Evolutionary conservation across 1,139 yeast genomes (phyloP).

Genomic region (Casaregolazyma suthepensis): DNA sequence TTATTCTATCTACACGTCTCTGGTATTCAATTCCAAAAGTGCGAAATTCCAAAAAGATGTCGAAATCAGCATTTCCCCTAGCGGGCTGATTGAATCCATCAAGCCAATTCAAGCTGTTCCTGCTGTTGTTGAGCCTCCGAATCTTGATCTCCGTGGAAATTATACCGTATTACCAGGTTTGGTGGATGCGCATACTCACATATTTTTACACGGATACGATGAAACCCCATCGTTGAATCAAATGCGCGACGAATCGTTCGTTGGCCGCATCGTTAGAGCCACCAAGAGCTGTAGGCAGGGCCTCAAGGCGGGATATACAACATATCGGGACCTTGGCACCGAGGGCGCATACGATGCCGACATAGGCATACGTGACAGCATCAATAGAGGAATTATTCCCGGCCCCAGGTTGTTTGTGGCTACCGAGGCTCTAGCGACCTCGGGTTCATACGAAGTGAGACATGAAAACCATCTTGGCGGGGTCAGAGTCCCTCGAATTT

Average conservation of each 20-base stretch:
- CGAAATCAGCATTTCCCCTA: neutral
- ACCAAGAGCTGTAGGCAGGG: neutral
- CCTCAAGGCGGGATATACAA: neutral
- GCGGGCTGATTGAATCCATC: neutral
- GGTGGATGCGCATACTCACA: neutral
- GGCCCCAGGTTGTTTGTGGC: neutral
- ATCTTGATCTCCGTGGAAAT: neutral
- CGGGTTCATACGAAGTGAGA: neutral
- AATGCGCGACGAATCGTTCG: neutral
- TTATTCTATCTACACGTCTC: neutral
- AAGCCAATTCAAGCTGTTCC: neutral
- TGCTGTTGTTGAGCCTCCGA: neutral
- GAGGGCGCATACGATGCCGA: neutral
- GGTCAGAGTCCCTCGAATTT: neutral
- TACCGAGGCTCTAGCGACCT: neutral
- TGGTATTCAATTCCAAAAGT: neutral
- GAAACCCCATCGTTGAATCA: neutral
- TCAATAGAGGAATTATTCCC: neutral
- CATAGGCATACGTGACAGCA: neutral
- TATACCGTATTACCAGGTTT: neutral
- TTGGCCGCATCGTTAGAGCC: neutral
- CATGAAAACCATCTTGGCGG: neutral
- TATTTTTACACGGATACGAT: neutral
- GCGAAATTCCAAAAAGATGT: neutral
- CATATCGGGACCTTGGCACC: neutral